These are phyloP conservation scores for Ascochyta viciae-villosae DNA, from an alignment of 2,329 filamentous ascomycete species.

Conservation along the genomic window DNA sequence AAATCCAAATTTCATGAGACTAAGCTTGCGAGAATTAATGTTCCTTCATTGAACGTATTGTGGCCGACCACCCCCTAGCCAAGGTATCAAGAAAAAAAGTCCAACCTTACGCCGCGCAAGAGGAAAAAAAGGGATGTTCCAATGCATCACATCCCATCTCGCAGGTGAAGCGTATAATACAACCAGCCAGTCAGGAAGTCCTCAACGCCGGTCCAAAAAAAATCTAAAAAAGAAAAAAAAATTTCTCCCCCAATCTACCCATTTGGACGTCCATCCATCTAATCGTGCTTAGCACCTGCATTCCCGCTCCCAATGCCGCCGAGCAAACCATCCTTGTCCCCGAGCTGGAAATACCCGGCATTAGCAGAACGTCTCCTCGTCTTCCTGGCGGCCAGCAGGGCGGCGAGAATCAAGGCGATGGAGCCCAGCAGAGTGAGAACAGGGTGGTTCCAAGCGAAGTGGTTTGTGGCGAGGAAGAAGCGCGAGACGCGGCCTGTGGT, in stretches of 20 bases:
- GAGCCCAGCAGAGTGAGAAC: slow-evolving; percentile 61
- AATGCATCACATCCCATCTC: not conserved
- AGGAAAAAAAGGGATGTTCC: not conserved
- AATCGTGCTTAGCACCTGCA: slow-evolving; percentile 47
- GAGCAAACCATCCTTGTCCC: slow-evolving; percentile 73
- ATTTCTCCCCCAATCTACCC: not conserved
- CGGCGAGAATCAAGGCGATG: slow-evolving; percentile 62
- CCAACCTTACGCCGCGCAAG: slow-evolving; percentile 5
- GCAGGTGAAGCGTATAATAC: not conserved
- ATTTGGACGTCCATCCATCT: too few species aligned
- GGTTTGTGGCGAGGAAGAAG: slow-evolving; percentile 62
- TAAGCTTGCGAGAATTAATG: too few species aligned
- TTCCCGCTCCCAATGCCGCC: slow-evolving; percentile 58
- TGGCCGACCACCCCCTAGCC: not conserved
- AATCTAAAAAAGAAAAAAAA: not conserved
- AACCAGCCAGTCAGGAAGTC: not conserved
- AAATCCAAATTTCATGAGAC: too few species aligned
- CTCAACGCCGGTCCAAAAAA: slow-evolving; percentile 2
- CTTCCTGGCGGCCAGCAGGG: slow-evolving; percentile 46
- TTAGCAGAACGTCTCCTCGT: slow-evolving; percentile 51
- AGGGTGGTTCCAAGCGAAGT: slow-evolving; percentile 54
- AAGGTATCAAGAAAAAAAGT: slow-evolving; percentile 1
- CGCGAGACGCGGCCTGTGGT: slow-evolving; percentile 77
- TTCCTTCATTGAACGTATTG: too few species aligned
- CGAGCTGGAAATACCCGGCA: slow-evolving; percentile 68